Base-by-base conservation (phyloP, 352 stramenopile species). In the Phytopythium mirpurense region DNA sequence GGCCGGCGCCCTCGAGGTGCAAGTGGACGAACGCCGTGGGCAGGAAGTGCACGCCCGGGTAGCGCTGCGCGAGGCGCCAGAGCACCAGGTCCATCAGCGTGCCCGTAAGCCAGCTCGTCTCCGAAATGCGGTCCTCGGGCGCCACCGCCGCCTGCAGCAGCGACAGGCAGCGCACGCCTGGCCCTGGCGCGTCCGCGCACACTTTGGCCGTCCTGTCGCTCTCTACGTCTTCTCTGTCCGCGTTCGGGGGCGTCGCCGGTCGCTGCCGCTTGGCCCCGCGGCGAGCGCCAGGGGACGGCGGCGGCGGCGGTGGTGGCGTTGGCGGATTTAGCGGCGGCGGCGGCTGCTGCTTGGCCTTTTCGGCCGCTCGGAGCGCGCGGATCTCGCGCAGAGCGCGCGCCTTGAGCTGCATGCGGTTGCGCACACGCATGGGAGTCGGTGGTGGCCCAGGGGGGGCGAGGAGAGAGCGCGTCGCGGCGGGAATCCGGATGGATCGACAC, bases 21-120 rank as follows among this genome's bases (percentile, higher is more conserved):
- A 93, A 76, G 44, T 89, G 72, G 55, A 74, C 84, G 46, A 96
- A 96, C 23, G 91, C 83, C 5, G 83, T 92, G n/a, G 87, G 78
- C 29, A 96, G 64, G 56, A 95, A 96, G 51, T 86, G 68, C 41
- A 89, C 79, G 2, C 56, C 41, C 10, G 67, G 62, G 57, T 96
- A 96, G 61, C 73, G 62, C 10, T 62, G 74, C 41, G 86, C 85
- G 45, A 96, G 80, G 24, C 88, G 70, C 66, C 78, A 90, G 21
- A 95, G 71, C 62, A 93, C 75, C 41, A 95, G 56, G 56, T 95
- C 83, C 56, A 96, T 95, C 29, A 96, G 57, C 31, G 81, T 83
- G 34, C 79, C 72, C 35, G 73, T 93, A 55, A 96, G 71, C 87
- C 87, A 96, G 51, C 70, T 91, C 27, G 79, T 77, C 21, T 90